Evolutionary conservation across 441 rosid genomes (phyloP).

Genomic region (Erodium trifolium): DNA sequence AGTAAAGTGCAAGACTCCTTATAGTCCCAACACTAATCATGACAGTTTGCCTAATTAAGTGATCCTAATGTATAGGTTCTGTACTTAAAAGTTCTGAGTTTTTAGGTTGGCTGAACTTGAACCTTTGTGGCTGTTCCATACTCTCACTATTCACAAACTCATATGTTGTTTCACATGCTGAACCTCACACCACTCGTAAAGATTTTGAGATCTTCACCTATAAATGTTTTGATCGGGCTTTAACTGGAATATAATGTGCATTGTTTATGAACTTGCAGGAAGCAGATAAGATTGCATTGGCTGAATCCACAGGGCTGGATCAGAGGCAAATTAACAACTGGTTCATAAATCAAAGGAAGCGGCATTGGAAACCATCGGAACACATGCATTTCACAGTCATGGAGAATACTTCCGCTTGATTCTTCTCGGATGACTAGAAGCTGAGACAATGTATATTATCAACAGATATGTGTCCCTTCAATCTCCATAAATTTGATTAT

Average conservation of each 20-base stretch:
- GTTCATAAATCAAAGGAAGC: conserved; percentile 31
- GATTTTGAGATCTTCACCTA: no score
- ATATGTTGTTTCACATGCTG: neutral
- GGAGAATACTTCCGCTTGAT: conserved; percentile 52
- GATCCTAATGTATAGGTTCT: no score
- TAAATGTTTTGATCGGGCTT: no score
- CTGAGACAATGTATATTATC: conserved; percentile 15
- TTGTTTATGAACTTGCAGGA: conserved; percentile 36
- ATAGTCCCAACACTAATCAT: neutral
- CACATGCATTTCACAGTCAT: conserved; percentile 52
- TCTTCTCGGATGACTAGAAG: conserved; percentile 46
- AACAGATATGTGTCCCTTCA: neutral
- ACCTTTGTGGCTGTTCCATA: no score
- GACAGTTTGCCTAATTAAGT: no score
- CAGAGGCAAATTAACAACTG: conserved; percentile 92
- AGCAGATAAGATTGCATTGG: conserved; percentile 61
- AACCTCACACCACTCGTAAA: neutral
- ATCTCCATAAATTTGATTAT: neutral
- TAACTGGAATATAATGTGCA: neutral
- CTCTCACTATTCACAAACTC: no score
- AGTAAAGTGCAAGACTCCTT: neutral
- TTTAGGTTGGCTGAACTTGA: no score
- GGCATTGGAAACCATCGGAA: conserved; percentile 91
- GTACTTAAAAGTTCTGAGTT: no score
- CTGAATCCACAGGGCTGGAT: conserved; percentile 78